A percentile compares a stretch with the other conserved stretches of the same genome.
phyloP scores from a whole-genome alignment of 2,329 filamentous ascomycete species.

The Zasmidium citrigriseum region DNA sequence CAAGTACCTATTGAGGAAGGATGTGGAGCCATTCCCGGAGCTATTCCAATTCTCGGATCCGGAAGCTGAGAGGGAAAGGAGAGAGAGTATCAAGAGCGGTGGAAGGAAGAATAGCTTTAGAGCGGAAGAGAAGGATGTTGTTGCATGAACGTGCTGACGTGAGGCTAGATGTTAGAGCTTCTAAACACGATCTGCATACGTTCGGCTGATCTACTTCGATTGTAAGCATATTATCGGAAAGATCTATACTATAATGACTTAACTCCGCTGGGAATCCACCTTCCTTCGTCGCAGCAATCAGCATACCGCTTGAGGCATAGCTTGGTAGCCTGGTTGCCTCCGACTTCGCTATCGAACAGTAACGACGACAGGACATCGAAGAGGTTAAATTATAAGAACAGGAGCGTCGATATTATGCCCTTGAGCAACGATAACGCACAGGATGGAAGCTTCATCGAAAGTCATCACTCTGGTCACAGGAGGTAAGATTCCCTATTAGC shows the following conservation, averaged over 20 bases:
- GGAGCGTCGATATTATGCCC: no score
- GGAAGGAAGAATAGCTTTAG: background rate
- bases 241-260: background rate
- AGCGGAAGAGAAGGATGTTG: background rate
- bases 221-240: no score
- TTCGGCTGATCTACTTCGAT: no score
- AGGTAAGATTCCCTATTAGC: slow-evolving; percentile 22
- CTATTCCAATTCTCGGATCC: slow-evolving; percentile 14
- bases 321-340: background rate
- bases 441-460: slow-evolving; percentile 13
- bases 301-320: background rate
- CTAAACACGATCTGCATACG: no score
- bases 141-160: no score
- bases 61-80: background rate
- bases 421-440: no score
- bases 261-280: no score
- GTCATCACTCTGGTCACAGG: slow-evolving; percentile 38
- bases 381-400: no score
- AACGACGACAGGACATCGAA: no score
- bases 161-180: no score
- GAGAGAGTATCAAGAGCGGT: background rate
- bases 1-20: slow-evolving; percentile 20
- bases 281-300: background rate
- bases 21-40: slow-evolving; percentile 17
- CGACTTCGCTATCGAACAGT: no score